phyloP scores from a whole-genome alignment of 2,329 filamentous ascomycete species.

The Scedosporium aurantiacum region DNA sequence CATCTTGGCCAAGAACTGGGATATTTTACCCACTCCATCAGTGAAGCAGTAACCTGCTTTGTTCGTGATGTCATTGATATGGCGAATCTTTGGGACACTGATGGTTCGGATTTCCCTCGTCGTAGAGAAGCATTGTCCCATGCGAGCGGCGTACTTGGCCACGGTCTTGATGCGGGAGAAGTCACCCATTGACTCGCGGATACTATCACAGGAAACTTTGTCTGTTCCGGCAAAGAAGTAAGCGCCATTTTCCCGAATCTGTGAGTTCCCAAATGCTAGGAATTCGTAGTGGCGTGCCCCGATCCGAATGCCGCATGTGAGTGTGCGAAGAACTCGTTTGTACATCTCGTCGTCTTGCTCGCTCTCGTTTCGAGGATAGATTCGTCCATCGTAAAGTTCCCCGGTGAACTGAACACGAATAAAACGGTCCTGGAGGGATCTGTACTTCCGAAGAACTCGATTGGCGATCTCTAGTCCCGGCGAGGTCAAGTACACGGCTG shows the following conservation, averaged over 20 bases:
- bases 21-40: slow-evolving; percentile 92
- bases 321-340: slow-evolving; percentile 57
- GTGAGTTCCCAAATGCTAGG: slow-evolving; percentile 88
- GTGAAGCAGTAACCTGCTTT: slow-evolving; percentile 57
- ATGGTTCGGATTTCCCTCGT: slow-evolving; percentile 63
- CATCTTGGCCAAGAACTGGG: slow-evolving; percentile 60
- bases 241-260: slow-evolving; percentile 81
- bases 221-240: slow-evolving; percentile 79
- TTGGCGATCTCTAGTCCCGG: slow-evolving; percentile 82
- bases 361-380: slow-evolving; percentile 42
- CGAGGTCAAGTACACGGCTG: slow-evolving; percentile 65
- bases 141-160: slow-evolving; percentile 80
- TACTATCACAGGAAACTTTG: slow-evolving; percentile 58
- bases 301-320: slow-evolving; percentile 70
- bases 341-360: slow-evolving; percentile 59
- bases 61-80: slow-evolving; percentile 62
- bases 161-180: slow-evolving; percentile 71
- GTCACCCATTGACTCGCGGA: slow-evolving; percentile 77
- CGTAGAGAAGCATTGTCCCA: slow-evolving; percentile 94
- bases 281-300: slow-evolving; percentile 79
- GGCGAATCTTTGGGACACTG: slow-evolving; percentile 44
- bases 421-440: slow-evolving; percentile 62
- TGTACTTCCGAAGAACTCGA: slow-evolving; percentile 66
- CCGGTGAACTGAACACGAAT: slow-evolving; percentile 84
- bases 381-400: slow-evolving; percentile 53